These are phyloP conservation scores for Chaetomium sp. DNA, from an alignment of 2,329 filamentous ascomycete genomes.

Conservation along the genomic window DNA sequence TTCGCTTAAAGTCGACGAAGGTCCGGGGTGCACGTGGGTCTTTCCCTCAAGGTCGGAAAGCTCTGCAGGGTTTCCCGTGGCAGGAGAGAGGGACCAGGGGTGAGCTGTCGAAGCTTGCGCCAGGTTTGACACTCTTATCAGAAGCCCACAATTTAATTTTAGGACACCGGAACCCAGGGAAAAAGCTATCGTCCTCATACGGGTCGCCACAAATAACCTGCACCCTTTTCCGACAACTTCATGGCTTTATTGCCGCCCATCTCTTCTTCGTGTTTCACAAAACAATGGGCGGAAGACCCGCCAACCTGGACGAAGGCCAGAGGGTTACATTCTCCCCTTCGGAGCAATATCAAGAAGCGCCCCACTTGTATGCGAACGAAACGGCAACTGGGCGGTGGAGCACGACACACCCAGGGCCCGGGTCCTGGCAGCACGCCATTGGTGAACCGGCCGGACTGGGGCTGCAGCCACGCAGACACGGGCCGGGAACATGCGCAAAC, in stretches of 20 bases:
- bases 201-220: no score
- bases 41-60: constrained; percentile 14
- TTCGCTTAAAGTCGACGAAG: constrained; percentile 23
- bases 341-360: constrained; percentile 8
- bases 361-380: background rate
- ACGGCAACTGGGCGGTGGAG: background rate
- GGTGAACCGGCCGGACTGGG: background rate
- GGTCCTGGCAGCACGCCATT: constrained; percentile 5
- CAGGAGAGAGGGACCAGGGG: no score
- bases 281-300: no score
- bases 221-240: no score
- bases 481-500: background rate
- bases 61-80: no score
- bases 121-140: no score
- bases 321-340: background rate
- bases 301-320: background rate
- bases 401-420: background rate
- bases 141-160: no score
- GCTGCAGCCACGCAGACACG: constrained; percentile 2
- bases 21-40: constrained; percentile 3
- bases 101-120: no score
- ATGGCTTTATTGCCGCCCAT: no score
- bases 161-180: no score
- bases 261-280: no score
- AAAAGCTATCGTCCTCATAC: no score